Evolutionary conservation across 2,329 filamentous ascomycete species (phyloP).

Genomic region (Lomentospora prolificans): DNA sequence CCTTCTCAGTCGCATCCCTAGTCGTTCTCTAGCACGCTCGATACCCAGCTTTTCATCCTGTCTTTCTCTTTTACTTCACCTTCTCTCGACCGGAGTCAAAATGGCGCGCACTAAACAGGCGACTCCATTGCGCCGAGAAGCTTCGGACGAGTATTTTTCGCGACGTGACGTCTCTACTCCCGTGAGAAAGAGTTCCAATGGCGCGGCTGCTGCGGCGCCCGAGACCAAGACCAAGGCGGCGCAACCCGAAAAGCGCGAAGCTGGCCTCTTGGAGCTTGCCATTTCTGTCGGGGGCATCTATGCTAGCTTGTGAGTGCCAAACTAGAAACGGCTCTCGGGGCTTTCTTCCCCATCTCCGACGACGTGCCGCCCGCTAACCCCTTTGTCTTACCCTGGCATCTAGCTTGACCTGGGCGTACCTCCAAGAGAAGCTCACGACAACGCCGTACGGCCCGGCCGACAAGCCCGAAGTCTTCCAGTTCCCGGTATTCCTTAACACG

Average conservation of each 20-base stretch:
- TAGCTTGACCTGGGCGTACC: constrained; percentile 87
- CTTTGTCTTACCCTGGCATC: constrained; percentile 7
- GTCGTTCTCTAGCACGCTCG: too few species aligned
- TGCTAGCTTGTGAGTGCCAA: constrained; percentile 85
- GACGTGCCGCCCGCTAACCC: not conserved
- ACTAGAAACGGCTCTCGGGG: too few species aligned
- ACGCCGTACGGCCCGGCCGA: constrained; percentile 64
- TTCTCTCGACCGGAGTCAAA: not conserved
- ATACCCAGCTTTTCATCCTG: not conserved
- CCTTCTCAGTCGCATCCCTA: too few species aligned
- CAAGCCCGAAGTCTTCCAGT: constrained; percentile 71
- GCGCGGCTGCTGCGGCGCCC: constrained; percentile 10
- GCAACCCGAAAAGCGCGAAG: constrained; percentile 31
- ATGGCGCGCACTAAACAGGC: constrained; percentile 69
- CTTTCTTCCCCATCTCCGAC: not conserved
- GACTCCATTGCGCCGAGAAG: constrained; percentile 51
- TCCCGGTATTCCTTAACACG: constrained; percentile 91
- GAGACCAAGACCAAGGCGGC: constrained; percentile 14
- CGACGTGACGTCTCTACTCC: constrained; percentile 26
- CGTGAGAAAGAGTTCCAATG: constrained; percentile 19
- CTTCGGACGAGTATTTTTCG: constrained; percentile 57
- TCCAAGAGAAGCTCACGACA: constrained; percentile 96
- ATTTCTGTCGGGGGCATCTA: constrained; percentile 94
- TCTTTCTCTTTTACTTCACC: not conserved
- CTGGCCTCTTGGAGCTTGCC: constrained; percentile 64